Evolutionary conservation across 1,284 basidiomycete species (phyloP).

Genomic region (Jaminaea rosea): DNA sequence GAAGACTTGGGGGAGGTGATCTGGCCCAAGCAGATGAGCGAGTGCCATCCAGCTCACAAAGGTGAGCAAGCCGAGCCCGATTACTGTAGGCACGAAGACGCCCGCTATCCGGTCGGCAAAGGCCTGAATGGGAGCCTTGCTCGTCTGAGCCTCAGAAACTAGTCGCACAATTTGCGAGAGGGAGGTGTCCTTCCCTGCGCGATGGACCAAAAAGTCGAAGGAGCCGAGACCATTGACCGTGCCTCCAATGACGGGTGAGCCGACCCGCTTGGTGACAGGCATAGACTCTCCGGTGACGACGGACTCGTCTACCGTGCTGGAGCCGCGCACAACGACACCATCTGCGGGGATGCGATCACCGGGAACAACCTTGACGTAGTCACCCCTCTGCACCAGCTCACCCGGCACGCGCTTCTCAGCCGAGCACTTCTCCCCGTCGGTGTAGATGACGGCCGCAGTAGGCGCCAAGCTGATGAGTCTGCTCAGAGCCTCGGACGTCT

Average conservation of each 20-base stretch:
- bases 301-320: constrained; percentile 85
- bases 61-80: constrained; percentile 70
- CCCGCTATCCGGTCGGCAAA: constrained; percentile 93
- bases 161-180: constrained; percentile 91
- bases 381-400: constrained; percentile 87
- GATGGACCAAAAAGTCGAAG: constrained; percentile 88
- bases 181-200: constrained; percentile 91
- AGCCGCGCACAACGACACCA: constrained; percentile 75
- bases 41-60: constrained; percentile 78
- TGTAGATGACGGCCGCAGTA: constrained; percentile 89
- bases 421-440: constrained; percentile 53
- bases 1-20: constrained; percentile 69
- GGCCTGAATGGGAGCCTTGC: constrained; percentile 93
- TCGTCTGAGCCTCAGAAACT: constrained; percentile 95
- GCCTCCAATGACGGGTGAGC: constrained; percentile 82
- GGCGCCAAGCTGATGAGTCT: constrained; percentile 91
- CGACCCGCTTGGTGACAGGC: constrained; percentile 71
- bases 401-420: constrained; percentile 83
- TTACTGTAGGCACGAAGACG: constrained; percentile 86
- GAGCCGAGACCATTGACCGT: constrained; percentile 93
- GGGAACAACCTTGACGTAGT: constrained; percentile 85
- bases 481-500: constrained; percentile 89
- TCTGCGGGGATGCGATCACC: constrained; percentile 96
- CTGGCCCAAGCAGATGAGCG: constrained; percentile 55
- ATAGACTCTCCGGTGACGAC: constrained; percentile 96